Percentiles rank a stretch among this genome's conserved stretches.
phyloP scores from a whole-genome alignment of 768 basidiomycete genomes.

The Boletus rubropictus region DNA sequence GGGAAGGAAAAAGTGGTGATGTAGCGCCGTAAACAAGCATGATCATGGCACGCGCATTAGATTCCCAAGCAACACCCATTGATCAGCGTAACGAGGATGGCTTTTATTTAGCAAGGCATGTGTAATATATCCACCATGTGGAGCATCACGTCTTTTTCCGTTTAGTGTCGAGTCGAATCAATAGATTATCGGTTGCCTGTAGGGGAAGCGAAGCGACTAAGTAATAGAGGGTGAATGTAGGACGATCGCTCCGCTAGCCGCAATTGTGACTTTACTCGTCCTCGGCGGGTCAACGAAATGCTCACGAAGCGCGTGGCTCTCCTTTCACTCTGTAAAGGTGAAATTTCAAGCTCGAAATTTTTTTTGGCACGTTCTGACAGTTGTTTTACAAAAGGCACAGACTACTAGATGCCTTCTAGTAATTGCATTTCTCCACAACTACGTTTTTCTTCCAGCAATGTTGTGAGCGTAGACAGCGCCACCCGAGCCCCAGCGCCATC shows the following conservation, averaged over 20 bases:
- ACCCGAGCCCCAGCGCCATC: too few species aligned
- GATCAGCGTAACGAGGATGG: background rate
- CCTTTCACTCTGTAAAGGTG: conserved; percentile 61
- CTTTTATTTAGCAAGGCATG: background rate
- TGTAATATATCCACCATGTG: background rate
- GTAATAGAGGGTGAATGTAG: too few species aligned
- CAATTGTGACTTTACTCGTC: conserved; percentile 50
- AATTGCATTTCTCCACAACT: conserved; percentile 53
- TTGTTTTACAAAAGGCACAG: conserved; percentile 49
- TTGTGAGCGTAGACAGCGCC: conserved; percentile 12
- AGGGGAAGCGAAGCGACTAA: too few species aligned
- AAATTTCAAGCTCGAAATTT: background rate
- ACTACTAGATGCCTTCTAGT: conserved; percentile 61
- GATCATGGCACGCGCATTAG: background rate
- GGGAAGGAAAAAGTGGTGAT: background rate
- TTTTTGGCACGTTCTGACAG: background rate
- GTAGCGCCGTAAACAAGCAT: background rate
- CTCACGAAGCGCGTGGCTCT: too few species aligned
- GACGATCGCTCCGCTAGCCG: conserved; percentile 51
- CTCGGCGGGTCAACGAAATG: too few species aligned
- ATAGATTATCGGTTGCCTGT: too few species aligned
- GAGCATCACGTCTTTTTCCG: background rate
- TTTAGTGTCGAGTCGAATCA: too few species aligned
- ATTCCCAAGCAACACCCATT: background rate
- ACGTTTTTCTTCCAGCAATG: conserved; percentile 49